phyloP scores from a whole-genome alignment of 192 early-diverging fungal species.

The Coemansia sp. region DNA sequence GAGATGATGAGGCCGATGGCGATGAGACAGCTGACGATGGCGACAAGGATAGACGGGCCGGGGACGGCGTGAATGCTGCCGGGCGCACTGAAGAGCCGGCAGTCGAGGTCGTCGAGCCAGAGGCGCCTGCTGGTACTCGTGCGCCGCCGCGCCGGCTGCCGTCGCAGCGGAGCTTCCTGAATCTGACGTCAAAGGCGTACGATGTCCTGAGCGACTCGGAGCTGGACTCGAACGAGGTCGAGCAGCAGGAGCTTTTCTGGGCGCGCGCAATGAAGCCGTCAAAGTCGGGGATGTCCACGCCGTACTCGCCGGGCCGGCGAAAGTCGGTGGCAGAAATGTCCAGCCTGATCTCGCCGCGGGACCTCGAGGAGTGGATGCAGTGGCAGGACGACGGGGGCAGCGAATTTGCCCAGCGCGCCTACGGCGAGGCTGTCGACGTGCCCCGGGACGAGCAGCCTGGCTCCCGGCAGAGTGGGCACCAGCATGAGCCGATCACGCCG shows the following conservation, averaged over 20 bases:
- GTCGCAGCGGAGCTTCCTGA: conserved; percentile 15
- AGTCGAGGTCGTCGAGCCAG: too few relatives aligned
- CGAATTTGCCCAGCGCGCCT: neutral
- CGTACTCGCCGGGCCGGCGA: conserved; percentile 38
- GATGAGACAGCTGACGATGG: too few relatives aligned
- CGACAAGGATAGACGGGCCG: too few relatives aligned
- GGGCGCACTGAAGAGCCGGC: too few relatives aligned
- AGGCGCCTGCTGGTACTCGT: neutral
- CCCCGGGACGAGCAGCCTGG: neutral
- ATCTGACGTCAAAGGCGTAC: conserved; percentile 15
- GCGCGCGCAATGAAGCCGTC: conserved; percentile 40
- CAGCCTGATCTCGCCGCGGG: conserved; percentile 30
- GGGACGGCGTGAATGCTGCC: too few relatives aligned
- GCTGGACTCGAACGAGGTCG: conserved; percentile 19
- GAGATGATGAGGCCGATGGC: too few relatives aligned
- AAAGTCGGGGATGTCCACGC: conserved; percentile 34
- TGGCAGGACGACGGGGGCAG: conserved; percentile 25
- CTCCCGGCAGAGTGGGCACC: neutral
- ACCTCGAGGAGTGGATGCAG: conserved; percentile 46
- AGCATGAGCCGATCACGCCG: conserved; percentile 14
- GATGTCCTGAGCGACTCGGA: conserved; percentile 38
- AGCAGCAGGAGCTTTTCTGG: conserved; percentile 40
- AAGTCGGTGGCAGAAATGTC: conserved; percentile 40
- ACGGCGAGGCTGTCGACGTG: neutral
- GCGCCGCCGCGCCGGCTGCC: conserved; percentile 19